phyloP scores from a whole-genome alignment of 805 yeast genomes.

The Hanseniaspora lachancei region DNA sequence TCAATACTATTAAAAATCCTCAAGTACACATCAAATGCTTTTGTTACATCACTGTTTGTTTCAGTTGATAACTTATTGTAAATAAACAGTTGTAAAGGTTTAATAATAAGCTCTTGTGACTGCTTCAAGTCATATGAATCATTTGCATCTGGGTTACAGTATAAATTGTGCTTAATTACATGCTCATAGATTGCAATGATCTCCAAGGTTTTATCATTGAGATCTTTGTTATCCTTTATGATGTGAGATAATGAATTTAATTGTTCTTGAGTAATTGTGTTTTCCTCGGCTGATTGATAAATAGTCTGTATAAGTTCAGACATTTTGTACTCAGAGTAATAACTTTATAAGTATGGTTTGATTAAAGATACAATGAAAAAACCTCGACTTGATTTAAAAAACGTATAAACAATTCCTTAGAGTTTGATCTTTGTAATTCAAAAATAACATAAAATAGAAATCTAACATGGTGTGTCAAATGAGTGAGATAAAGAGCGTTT shows the following conservation, averaged over 20 bases:
- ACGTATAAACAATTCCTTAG: no score
- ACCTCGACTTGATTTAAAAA: no score
- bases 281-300: background rate
- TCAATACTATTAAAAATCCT: background rate
- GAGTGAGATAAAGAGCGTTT: no score
- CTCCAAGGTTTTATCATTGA: background rate
- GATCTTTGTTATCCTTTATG: background rate
- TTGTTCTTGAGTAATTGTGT: background rate
- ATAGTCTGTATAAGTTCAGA: background rate
- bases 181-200: background rate
- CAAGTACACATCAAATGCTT: background rate
- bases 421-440: no score
- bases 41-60: background rate
- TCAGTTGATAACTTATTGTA: background rate
- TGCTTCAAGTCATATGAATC: background rate
- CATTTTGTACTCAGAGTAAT: background rate
- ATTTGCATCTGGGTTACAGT: background rate
- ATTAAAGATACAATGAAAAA: no score
- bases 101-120: background rate
- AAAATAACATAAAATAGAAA: no score
- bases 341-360: no score
- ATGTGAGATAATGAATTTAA: background rate
- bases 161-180: background rate
- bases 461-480: no score
- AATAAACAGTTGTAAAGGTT: conserved; percentile 1